Base-by-base conservation (phyloP, 2,329 filamentous ascomycete species). In the Nakataea oryzae region DNA sequence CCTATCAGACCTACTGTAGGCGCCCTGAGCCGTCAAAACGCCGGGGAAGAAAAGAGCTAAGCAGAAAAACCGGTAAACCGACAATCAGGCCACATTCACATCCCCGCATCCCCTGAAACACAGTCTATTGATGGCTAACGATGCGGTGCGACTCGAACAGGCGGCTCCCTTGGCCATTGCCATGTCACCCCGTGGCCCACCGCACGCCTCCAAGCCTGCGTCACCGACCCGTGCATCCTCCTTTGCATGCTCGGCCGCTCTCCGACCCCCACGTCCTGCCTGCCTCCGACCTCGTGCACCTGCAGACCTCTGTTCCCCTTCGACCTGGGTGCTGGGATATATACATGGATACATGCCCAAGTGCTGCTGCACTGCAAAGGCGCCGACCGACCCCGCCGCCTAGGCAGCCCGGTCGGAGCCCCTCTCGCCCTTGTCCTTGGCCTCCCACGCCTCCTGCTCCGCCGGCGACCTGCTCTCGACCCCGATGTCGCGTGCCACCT, bases 401-500 rank as follows among this genome's bases (percentile, higher is more conserved):
- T n/a, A 50, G 41, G 41, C 21, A n/a, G 6, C 41, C 24, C 41
- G 34, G 7, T 41, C 34, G 7, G 34, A 41, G 7, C 13, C 34
- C 14, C 7, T 14, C 8, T 41, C 13, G 34, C 34, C 41, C 41
- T n/a, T n/a, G 2, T 50, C 41, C 41, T 50, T 50, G 41, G 41
- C 41, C 2, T 50, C 41, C 41, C 41, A 50, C 17, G 41, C 24
- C 41, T 50, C 41, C 7, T 24, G 21, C 41, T n/a, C 41, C 21
- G 21, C 41, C 41, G 34, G 14, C 34, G 5, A 17, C 9, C 30
- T 12, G 30, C 30, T 32, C 17, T 9, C 41, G 41, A 24, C 41
- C 13, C 41, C 21, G 41, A 50, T 50, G 17, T 50, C 54, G 63
- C 75, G 74, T 7, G 75, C 78, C 21, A 81, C 79, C 57, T 73